Evolutionary conservation across 139 green algal genomes (phyloP).

Genomic region (Yamagishiella unicocca): DNA sequence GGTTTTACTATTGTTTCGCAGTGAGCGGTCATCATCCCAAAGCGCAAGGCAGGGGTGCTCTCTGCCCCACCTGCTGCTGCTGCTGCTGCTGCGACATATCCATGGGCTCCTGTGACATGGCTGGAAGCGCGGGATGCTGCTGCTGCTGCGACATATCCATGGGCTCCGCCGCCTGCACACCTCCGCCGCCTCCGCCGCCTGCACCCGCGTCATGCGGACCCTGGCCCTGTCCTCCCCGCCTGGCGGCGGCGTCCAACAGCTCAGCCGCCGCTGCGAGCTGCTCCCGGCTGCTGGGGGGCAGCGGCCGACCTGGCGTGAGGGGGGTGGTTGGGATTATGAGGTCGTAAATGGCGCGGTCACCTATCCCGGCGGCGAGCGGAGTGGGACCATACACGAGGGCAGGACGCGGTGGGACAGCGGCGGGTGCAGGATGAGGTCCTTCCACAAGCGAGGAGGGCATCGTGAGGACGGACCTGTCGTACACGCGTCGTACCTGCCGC

Average conservation of each 20-base stretch:
- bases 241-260: not conserved
- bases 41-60: no score
- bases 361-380: no score
- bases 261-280: constrained; percentile 5
- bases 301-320: not conserved
- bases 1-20: no score
- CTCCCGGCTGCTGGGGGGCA: constrained; percentile 2
- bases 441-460: no score
- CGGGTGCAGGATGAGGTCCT: no score
- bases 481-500: constrained; percentile 3
- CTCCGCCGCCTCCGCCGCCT: not conserved
- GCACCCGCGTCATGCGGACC: not conserved
- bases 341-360: no score
- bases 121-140: not conserved
- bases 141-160: constrained; percentile 21
- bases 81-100: constrained; percentile 12
- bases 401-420: no score
- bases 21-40: no score
- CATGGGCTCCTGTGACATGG: constrained; percentile 14
- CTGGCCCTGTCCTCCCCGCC: not conserved
- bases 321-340: no score
- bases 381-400: no score
- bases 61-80: no score
- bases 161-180: not conserved
- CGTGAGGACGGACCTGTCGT: no score